Conservation (phyloP, 495 filamentous ascomycete species). For the Barbatosphaeria neglecta region DNA sequence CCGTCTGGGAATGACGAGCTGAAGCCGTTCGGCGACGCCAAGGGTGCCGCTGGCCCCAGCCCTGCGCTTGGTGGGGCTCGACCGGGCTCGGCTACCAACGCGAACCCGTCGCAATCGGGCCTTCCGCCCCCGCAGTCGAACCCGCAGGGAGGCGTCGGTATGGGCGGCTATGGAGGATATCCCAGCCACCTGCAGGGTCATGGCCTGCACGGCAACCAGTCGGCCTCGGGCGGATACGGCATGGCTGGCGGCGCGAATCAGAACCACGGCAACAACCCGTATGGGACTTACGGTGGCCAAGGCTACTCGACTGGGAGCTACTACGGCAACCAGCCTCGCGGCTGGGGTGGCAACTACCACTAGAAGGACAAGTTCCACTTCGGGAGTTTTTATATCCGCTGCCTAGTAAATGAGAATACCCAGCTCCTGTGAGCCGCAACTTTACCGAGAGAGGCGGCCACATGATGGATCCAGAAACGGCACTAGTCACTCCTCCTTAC, state of each 20-base stretch:
- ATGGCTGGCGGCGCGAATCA: constrained; percentile 53
- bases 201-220: constrained; percentile 50
- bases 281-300: constrained; percentile 45
- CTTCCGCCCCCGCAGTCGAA: constrained; percentile 68
- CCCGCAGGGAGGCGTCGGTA: constrained; percentile 32
- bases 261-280: constrained; percentile 49
- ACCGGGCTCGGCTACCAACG: constrained; percentile 77
- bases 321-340: constrained; percentile 42
- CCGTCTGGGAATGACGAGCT: constrained; percentile 50
- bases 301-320: constrained; percentile 34
- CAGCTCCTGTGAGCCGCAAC: too few species aligned
- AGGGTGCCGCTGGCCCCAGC: constrained; percentile 63
- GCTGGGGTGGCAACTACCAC: constrained; percentile 65
- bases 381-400: too few species aligned
- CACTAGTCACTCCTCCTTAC: background rate
- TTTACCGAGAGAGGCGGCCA: too few species aligned
- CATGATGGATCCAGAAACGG: background rate
- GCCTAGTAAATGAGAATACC: too few species aligned
- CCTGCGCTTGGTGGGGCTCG: constrained; percentile 74
- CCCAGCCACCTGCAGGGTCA: constrained; percentile 57
- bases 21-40: constrained; percentile 63
- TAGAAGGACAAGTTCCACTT: too few species aligned
- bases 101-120: constrained; percentile 49
- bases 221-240: constrained; percentile 56
- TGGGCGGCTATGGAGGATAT: constrained; percentile 62